Conservation (phyloP, 1,139 yeast species). For the Petasospora rhodanensis region DNA sequence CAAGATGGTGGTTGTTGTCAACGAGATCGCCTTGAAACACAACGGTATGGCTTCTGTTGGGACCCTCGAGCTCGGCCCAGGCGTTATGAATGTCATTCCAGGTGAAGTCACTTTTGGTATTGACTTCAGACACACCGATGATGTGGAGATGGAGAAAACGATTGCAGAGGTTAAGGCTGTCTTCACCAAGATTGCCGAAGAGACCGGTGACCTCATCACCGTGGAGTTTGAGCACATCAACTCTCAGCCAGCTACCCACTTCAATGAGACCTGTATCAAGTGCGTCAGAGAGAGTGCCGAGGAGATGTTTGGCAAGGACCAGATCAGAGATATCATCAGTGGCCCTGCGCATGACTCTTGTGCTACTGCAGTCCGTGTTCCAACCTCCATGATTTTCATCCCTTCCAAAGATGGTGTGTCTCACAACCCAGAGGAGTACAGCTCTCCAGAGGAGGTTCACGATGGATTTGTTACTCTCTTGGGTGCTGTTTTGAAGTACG, state of each 20-base stretch:
- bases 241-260: constrained; percentile 52
- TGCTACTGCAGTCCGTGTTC: constrained; percentile 48
- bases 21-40: constrained; percentile 48
- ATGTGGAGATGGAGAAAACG: constrained; percentile 38
- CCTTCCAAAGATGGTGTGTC: constrained; percentile 69
- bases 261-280: constrained; percentile 44
- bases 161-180: constrained; percentile 36
- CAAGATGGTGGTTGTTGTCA: constrained; percentile 49
- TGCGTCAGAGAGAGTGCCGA: constrained; percentile 50
- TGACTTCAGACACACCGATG: constrained; percentile 54
- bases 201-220: constrained; percentile 31
- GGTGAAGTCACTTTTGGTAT: constrained; percentile 52
- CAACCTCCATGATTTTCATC: constrained; percentile 72
- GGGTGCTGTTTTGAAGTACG: constrained; percentile 56
- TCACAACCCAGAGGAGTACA: constrained; percentile 64
- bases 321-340: constrained; percentile 45
- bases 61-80: constrained; percentile 50
- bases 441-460: constrained; percentile 57
- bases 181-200: constrained; percentile 35
- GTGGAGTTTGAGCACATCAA: constrained; percentile 40
- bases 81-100: constrained; percentile 64
- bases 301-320: constrained; percentile 42
- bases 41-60: constrained; percentile 61
- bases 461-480: constrained; percentile 56
- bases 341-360: constrained; percentile 80